Evolutionary conservation across 305 asterid genomes (phyloP).

Genomic region (Fraxinus platypoda): DNA sequence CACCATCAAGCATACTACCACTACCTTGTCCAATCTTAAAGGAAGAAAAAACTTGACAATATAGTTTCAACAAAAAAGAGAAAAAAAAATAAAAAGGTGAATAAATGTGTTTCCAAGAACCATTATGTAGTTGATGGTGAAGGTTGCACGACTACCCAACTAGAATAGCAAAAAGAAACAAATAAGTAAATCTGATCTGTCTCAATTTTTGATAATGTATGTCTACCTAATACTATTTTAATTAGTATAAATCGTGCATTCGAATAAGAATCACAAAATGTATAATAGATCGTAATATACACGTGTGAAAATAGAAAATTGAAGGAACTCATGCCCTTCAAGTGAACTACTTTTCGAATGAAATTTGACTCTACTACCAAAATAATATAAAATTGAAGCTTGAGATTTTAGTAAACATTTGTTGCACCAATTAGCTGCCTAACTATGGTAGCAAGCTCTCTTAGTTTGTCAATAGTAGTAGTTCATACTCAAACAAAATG

Average conservation of each 20-base stretch:
- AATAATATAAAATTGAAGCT: neutral
- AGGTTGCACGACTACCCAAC: slow-evolving; percentile 6
- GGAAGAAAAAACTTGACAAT: slow-evolving; percentile 33
- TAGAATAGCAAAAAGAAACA: neutral
- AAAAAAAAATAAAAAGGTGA: neutral
- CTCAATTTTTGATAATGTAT: neutral
- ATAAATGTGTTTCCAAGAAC: slow-evolving; percentile 8
- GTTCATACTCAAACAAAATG: neutral
- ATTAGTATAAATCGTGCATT: neutral
- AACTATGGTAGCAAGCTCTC: neutral
- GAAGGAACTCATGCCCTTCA: neutral
- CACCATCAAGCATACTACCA: neutral
- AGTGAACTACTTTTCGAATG: neutral
- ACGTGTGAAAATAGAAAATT: neutral
- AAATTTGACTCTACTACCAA: neutral
- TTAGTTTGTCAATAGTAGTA: neutral
- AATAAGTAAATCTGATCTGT: neutral
- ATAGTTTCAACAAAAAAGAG: slow-evolving; percentile 17
- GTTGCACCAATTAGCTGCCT: neutral
- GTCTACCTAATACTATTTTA: neutral
- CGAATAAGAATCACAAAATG: neutral
- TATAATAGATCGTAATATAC: neutral
- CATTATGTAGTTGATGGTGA: slow-evolving; percentile 21
- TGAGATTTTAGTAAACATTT: neutral
- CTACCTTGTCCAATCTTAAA: slow-evolving; percentile 24